Conservation (phyloP, 495 filamentous ascomycete genomes). For the Penicillium herquei region DNA sequence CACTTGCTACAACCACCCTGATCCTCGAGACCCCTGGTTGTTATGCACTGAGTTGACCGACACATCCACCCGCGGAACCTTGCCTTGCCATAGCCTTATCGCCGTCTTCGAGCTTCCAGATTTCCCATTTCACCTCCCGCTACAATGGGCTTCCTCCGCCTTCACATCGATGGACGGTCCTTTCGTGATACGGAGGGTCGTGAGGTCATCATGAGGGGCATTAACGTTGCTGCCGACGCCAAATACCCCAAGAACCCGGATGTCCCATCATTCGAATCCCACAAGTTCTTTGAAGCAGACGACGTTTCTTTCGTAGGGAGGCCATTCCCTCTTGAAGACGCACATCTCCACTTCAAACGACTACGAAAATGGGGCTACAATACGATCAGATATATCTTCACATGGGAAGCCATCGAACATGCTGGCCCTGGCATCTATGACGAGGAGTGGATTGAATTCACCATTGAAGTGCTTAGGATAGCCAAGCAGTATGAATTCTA, state of each 20-base stretch:
- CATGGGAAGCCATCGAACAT: slow-evolving; percentile 98
- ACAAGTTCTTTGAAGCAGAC: slow-evolving; percentile 91
- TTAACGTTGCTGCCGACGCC: slow-evolving; percentile 67
- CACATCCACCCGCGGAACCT: too few relatives aligned
- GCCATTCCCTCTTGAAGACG: slow-evolving; percentile 79
- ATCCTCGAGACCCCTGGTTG: too few relatives aligned
- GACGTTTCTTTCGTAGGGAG: slow-evolving; percentile 84
- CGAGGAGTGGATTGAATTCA: slow-evolving; percentile 88
- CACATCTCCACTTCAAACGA: slow-evolving; percentile 82
- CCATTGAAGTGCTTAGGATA: slow-evolving; percentile 75
- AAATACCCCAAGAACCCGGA: slow-evolving; percentile 75
- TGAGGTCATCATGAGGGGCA: slow-evolving; percentile 66
- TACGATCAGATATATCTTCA: slow-evolving; percentile 93
- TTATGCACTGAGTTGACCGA: too few relatives aligned
- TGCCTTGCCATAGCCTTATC: too few relatives aligned
- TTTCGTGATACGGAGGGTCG: slow-evolving; percentile 72
- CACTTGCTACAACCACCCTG: too few relatives aligned
- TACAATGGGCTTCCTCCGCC: slow-evolving; percentile 43
- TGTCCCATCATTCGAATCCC: slow-evolving; percentile 71
- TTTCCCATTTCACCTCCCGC: too few relatives aligned
- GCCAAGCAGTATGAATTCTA: slow-evolving; percentile 92
- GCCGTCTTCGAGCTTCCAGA: too few relatives aligned
- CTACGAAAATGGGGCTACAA: slow-evolving; percentile 91
- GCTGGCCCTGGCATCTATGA: slow-evolving; percentile 93
- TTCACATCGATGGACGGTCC: slow-evolving; percentile 77